Evolutionary conservation across 2,329 filamentous ascomycete genomes (phyloP).

Genomic region (Penicillium sumatraense): DNA sequence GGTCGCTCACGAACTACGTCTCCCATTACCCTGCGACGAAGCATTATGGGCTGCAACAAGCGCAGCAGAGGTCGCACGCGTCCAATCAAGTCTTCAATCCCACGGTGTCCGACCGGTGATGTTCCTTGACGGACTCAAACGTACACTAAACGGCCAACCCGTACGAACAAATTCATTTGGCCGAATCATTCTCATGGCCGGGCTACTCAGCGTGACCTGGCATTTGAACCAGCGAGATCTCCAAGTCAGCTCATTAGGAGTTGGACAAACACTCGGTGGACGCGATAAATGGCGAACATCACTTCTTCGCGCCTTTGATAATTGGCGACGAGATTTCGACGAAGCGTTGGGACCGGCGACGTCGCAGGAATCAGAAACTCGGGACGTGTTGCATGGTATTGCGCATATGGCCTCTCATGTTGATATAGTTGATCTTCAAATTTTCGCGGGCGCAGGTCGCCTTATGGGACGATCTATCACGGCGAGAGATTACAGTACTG

Average conservation of each 20-base stretch:
- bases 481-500: constrained; percentile 76
- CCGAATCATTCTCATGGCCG: constrained; percentile 90
- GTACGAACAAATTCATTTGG: constrained; percentile 94
- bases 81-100: constrained; percentile 78
- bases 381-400: constrained; percentile 87
- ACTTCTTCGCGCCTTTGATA: constrained; percentile 85
- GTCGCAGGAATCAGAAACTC: constrained; percentile 74
- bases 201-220: constrained; percentile 90
- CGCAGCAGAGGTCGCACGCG: constrained; percentile 80
- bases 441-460: constrained; percentile 85
- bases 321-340: constrained; percentile 93
- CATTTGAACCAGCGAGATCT: constrained; percentile 97
- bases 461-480: constrained; percentile 86
- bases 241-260: constrained; percentile 85
- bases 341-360: constrained; percentile 71
- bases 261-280: constrained; percentile 78
- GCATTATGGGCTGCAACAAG: constrained; percentile 89
- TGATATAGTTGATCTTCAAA: constrained; percentile 96
- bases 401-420: constrained; percentile 99
- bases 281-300: constrained; percentile 89
- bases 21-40: constrained; percentile 91
- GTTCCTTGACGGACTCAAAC: constrained; percentile 89
- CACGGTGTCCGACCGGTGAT: constrained; percentile 83
- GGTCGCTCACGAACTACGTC: constrained; percentile 92
- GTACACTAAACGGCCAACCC: constrained; percentile 80